These are phyloP conservation scores for Aegilops sharonensis DNA, from an alignment of 176 grass and related monocot species.

Conservation along the genomic window DNA sequence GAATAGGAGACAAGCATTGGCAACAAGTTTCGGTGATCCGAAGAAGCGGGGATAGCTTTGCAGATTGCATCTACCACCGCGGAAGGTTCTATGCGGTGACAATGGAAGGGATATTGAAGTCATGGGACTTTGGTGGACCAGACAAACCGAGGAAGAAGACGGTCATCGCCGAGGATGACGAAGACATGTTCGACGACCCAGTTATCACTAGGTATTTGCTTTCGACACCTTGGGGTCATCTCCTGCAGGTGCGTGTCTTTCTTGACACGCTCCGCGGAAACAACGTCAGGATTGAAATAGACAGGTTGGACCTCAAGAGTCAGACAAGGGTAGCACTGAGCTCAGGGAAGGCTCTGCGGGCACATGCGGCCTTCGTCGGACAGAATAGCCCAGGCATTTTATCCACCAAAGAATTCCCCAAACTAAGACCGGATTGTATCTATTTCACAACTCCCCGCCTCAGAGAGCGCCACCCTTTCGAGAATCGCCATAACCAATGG, in stretches of 20 bases:
- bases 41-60: neutral
- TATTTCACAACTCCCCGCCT: neutral
- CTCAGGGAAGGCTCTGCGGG: neutral
- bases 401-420: neutral
- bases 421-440: neutral
- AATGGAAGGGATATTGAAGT: neutral
- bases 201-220: neutral
- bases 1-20: neutral
- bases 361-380: neutral
- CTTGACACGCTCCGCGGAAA: no score
- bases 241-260: neutral
- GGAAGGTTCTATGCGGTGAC: neutral
- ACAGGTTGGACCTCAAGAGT: neutral
- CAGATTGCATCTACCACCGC: neutral
- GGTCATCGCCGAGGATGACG: neutral
- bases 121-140: neutral
- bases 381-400: neutral
- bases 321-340: neutral
- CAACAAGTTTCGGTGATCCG: neutral
- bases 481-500: neutral
- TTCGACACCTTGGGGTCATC: neutral
- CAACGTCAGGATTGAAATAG: neutral
- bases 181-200: neutral
- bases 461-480: neutral
- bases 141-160: neutral